These are phyloP conservation scores for Extremus antarcticus DNA, from an alignment of 495 filamentous ascomycete genomes.

Conservation along the genomic window DNA sequence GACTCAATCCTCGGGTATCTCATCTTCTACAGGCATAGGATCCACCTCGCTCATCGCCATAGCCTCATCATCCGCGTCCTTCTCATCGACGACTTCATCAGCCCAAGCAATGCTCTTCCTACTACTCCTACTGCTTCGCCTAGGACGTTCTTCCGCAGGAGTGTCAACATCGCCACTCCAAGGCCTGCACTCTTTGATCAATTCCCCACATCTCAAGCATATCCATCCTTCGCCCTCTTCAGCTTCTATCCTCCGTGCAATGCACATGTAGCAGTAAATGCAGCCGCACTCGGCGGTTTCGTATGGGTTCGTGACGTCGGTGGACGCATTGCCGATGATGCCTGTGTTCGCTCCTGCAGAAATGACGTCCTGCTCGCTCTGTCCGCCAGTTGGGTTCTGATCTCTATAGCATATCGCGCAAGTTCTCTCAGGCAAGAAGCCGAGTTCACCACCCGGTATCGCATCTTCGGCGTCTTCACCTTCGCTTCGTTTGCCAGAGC, in stretches of 20 bases:
- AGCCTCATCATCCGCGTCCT: constrained; percentile 14
- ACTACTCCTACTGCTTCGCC: constrained; percentile 1
- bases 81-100: constrained; percentile 13
- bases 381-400: constrained; percentile 56
- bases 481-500: constrained; percentile 29
- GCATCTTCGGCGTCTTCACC: constrained; percentile 36
- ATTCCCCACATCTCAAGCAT: constrained; percentile 82
- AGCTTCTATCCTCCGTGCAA: constrained; percentile 77
- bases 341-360: constrained; percentile 49
- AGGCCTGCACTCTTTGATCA: constrained; percentile 79
- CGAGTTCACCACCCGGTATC: constrained; percentile 58
- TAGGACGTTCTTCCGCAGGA: constrained; percentile 2
- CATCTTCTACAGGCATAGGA: constrained; percentile 25
- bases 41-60: constrained; percentile 23
- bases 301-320: constrained; percentile 94
- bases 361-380: constrained; percentile 53
- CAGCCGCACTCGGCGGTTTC: constrained; percentile 84
- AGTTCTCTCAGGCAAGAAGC: constrained; percentile 81
- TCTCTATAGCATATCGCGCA: constrained; percentile 98
- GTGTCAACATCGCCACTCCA: constrained; percentile 81
- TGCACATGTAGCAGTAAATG: constrained; percentile 92
- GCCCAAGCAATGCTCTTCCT: constrained; percentile 31
- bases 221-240: constrained; percentile 95
- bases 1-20: constrained; percentile 6
- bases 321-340: constrained; percentile 76